Conservation (phyloP, 78 protist species). For the Mantamonas sphyraenae region DNA sequence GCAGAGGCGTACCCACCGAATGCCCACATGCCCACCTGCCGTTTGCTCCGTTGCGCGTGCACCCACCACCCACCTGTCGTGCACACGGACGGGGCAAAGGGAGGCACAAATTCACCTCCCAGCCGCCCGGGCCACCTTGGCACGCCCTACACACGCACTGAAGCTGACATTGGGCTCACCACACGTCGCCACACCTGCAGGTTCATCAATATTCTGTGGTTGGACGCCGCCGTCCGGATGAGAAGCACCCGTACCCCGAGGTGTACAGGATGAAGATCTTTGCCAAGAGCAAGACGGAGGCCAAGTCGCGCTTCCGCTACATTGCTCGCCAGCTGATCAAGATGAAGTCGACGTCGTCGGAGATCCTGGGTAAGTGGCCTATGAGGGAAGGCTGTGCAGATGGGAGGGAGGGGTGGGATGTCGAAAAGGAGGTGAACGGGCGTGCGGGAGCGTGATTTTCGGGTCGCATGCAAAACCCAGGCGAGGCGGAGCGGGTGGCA, state of each 20-base stretch:
- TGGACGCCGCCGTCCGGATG: slow-evolving; percentile 77
- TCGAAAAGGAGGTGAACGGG: background rate
- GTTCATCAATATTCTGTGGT: slow-evolving; percentile 73
- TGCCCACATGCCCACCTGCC: no score
- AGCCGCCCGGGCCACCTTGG: no score
- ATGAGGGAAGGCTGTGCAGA: background rate
- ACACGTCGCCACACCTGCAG: slow-evolving; percentile 14
- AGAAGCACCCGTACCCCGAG: slow-evolving; percentile 50
- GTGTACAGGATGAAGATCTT: slow-evolving; percentile 95
- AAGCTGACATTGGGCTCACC: no score
- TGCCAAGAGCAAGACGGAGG: slow-evolving; percentile 93
- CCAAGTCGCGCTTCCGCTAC: slow-evolving; percentile 95
- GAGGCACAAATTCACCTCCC: no score
- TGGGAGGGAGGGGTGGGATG: background rate
- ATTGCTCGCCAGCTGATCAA: slow-evolving; percentile 76
- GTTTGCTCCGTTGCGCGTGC: no score
- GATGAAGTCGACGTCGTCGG: slow-evolving; percentile 89
- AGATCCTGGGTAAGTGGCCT: slow-evolving; percentile 63
- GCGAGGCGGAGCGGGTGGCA: no score
- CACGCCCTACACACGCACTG: no score
- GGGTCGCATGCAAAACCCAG: background rate
- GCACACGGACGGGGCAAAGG: no score
- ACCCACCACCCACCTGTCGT: no score
- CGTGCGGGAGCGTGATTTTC: background rate
- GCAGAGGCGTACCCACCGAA: no score